Conservation (phyloP, 2,329 filamentous ascomycete genomes). For the Coleophoma cylindrospora region DNA sequence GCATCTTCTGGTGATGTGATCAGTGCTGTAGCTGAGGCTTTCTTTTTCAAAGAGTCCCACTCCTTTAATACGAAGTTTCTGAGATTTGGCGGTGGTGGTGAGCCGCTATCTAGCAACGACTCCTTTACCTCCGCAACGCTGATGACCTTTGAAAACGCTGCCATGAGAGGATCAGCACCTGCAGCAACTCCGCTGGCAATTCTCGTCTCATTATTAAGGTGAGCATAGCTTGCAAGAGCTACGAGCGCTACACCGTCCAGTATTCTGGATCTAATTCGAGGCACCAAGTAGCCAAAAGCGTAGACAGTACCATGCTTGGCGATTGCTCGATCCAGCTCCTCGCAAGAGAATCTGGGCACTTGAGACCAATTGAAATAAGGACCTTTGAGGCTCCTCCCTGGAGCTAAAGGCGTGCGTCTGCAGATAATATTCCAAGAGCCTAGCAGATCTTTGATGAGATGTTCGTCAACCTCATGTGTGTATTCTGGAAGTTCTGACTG, state of each 20-base stretch:
- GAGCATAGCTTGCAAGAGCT: constrained; percentile 20
- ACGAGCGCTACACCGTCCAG: constrained; percentile 13
- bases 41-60: constrained; percentile 10
- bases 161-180: constrained; percentile 9
- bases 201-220: constrained; percentile 6
- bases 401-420: constrained; percentile 5
- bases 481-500: background rate
- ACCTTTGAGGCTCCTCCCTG: background rate
- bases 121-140: constrained; percentile 7
- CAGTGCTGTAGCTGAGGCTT: background rate
- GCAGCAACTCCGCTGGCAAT: background rate
- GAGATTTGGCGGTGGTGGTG: constrained; percentile 2
- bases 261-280: constrained; percentile 6
- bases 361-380: constrained; percentile 18
- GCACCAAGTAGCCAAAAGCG: constrained; percentile 17
- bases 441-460: constrained; percentile 19
- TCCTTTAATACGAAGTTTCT: constrained; percentile 11
- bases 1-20: background rate
- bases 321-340: constrained; percentile 6
- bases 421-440: constrained; percentile 25
- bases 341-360: constrained; percentile 9
- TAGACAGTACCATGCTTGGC: constrained; percentile 7
- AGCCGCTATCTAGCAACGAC: background rate
- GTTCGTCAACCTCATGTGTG: constrained; percentile 2
- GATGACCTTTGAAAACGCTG: constrained; percentile 6